These are phyloP conservation scores for Peterozyma xylosa DNA, from an alignment of 805 yeast genomes.

Conservation along the genomic window DNA sequence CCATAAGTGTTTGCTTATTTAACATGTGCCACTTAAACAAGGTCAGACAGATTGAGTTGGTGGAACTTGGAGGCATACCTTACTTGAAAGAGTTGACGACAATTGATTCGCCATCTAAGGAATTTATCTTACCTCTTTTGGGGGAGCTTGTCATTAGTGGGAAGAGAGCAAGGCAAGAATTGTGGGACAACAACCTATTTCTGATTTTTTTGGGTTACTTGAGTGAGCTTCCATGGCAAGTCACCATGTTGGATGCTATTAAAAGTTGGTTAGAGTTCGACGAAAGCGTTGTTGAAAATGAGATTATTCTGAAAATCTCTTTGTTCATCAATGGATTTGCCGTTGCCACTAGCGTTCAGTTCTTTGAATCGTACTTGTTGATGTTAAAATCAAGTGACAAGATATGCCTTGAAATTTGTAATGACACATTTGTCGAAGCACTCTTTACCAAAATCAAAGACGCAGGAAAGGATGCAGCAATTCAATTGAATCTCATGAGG, in stretches of 20 bases:
- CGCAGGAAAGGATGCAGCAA: too few species aligned
- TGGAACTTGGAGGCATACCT: slow-evolving; percentile 32
- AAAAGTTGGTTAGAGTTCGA: slow-evolving; percentile 8
- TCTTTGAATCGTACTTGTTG: too few species aligned
- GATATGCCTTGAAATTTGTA: too few species aligned
- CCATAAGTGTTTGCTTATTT: slow-evolving; percentile 33
- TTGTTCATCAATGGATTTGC: slow-evolving; percentile 2
- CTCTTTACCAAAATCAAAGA: too few species aligned
- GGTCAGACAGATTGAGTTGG: slow-evolving; percentile 27
- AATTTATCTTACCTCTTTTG: slow-evolving; percentile 33
- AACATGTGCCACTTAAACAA: slow-evolving; percentile 38
- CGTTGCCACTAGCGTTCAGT: too few species aligned
- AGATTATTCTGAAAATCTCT: neutral
- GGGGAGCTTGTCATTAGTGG: slow-evolving; percentile 36
- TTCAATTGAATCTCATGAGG: too few species aligned
- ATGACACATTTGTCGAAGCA: too few species aligned
- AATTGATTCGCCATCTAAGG: slow-evolving; percentile 35
- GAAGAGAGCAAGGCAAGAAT: slow-evolving; percentile 19
- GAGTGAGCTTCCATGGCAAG: slow-evolving; percentile 39
- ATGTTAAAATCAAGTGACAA: too few species aligned
- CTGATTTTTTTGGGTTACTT: slow-evolving; percentile 24
- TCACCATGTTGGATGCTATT: slow-evolving; percentile 36
- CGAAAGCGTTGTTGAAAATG: neutral
- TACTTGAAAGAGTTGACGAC: slow-evolving; percentile 24
- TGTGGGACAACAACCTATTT: slow-evolving; percentile 23